Conservation (phyloP, 2,329 filamentous ascomycete genomes). For the Plectosphaerella plurivora region DNA sequence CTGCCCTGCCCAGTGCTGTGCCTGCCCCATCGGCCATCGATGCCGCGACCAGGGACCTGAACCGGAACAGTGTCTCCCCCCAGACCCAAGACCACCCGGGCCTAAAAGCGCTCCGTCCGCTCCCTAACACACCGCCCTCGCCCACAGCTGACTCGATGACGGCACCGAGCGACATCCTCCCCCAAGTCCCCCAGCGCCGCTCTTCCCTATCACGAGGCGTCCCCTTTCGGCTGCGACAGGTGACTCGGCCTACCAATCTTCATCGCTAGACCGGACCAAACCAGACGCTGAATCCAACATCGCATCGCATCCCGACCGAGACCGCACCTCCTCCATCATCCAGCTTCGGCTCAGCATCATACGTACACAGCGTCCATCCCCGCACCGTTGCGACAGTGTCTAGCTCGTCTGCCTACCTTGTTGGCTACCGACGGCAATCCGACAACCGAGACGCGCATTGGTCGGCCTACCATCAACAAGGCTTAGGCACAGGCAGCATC, state of each 20-base stretch:
- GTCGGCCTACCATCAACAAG: not conserved
- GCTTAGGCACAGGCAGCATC: not conserved
- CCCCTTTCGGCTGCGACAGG: not conserved
- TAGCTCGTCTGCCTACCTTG: not conserved
- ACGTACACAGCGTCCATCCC: no score
- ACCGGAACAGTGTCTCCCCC: no score
- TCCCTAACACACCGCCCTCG: not conserved
- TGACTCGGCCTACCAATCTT: not conserved
- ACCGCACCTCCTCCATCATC: not conserved
- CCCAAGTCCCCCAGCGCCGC: not conserved
- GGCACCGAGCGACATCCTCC: not conserved
- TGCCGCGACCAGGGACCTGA: no score
- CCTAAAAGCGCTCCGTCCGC: not conserved
- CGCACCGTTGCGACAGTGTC: no score
- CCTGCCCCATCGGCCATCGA: no score
- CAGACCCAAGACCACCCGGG: not conserved
- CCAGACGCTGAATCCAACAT: not conserved
- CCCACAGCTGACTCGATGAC: constrained; percentile 3
- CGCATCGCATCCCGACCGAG: no score
- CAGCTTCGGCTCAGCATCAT: no score
- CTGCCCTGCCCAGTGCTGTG: no score
- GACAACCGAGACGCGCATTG: not conserved
- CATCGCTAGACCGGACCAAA: not conserved
- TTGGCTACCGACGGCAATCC: not conserved
- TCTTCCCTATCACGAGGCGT: constrained; percentile 1